Evolutionary conservation across 2,329 filamentous ascomycete genomes (phyloP).

Genomic region (Colletotrichum acutatum): DNA sequence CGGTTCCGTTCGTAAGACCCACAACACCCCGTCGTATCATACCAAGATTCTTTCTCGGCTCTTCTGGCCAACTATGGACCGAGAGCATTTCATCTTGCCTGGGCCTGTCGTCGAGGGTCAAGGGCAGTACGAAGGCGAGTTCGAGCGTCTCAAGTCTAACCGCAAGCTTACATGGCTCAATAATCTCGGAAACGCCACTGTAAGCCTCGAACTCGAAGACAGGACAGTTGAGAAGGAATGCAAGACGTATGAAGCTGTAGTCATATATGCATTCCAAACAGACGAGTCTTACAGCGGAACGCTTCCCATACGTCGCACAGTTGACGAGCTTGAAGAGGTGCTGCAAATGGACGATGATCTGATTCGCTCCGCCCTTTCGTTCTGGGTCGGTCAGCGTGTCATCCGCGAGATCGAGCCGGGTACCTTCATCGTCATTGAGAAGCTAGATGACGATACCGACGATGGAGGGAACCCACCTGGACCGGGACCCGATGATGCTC

Average conservation of each 20-base stretch:
- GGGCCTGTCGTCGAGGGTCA: conserved; percentile 69
- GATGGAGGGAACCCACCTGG: conserved; percentile 46
- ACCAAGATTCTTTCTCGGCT: conserved; percentile 90
- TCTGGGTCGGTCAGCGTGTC: conserved; percentile 78
- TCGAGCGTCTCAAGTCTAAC: conserved; percentile 82
- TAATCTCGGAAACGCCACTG: conserved; percentile 80
- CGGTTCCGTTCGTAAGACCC: conserved; percentile 37
- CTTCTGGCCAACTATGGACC: conserved; percentile 89
- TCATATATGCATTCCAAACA: conserved; percentile 84
- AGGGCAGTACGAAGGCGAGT: conserved; percentile 77
- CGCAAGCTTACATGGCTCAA: conserved; percentile 92
- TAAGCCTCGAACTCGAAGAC: conserved; percentile 87
- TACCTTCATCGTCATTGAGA: conserved; percentile 76
- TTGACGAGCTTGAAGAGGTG: conserved; percentile 64
- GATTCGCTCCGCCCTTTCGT: conserved; percentile 72
- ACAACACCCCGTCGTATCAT: conserved; percentile 63
- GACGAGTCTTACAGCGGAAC: conserved; percentile 50
- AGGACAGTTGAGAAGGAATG: conserved; percentile 78
- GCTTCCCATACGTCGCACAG: conserved; percentile 51
- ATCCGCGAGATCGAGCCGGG: conserved; percentile 66
- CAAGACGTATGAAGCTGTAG: conserved; percentile 85
- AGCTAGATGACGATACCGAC: conserved; percentile 54
- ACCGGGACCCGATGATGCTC: conserved; percentile 31
- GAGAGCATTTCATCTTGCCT: conserved; percentile 76
- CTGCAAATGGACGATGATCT: conserved; percentile 82